phyloP scores from a whole-genome alignment of 805 yeast species.

The Jamesozyma hellenica region DNA sequence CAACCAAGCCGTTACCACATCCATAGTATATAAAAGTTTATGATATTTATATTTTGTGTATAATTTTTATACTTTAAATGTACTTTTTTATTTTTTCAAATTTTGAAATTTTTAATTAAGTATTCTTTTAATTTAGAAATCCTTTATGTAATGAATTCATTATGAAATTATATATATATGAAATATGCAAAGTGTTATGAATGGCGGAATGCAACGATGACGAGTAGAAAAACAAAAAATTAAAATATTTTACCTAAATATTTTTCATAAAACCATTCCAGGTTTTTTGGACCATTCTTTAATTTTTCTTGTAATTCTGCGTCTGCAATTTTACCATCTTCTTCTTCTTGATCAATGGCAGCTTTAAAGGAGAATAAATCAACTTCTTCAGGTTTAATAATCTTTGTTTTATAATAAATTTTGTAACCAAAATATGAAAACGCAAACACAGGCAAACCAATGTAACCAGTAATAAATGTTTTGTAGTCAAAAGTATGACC shows the following conservation, averaged over 20 bases:
- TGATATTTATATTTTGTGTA: too few species aligned
- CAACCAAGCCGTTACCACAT: too few species aligned
- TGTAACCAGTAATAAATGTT: constrained; percentile 67
- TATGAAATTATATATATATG: too few species aligned
- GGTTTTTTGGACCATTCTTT: constrained; percentile 24
- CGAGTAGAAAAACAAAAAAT: not conserved
- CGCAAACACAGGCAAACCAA: constrained; percentile 51
- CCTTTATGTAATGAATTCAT: too few species aligned
- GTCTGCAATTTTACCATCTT: constrained; percentile 25
- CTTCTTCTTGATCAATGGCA: constrained; percentile 26
- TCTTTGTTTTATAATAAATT: constrained; percentile 40
- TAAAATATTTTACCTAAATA: constrained; percentile 41
- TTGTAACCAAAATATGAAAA: constrained; percentile 51
- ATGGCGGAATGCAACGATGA: not conserved
- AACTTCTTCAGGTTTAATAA: constrained; percentile 44
- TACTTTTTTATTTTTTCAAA: too few species aligned
- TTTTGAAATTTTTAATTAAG: too few species aligned
- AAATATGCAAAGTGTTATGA: too few species aligned
- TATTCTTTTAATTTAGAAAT: too few species aligned
- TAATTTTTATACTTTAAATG: too few species aligned
- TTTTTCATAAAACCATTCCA: constrained; percentile 41
- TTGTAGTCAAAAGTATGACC: constrained; percentile 51
- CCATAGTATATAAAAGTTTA: too few species aligned
- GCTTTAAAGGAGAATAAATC: constrained; percentile 33
- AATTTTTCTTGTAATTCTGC: constrained; percentile 23